Evolutionary conservation across 2,329 filamentous ascomycete species (phyloP), one percentile per base, ranked within the genome.

Genomic region (Phyllosticta citrichinensis): DNA sequence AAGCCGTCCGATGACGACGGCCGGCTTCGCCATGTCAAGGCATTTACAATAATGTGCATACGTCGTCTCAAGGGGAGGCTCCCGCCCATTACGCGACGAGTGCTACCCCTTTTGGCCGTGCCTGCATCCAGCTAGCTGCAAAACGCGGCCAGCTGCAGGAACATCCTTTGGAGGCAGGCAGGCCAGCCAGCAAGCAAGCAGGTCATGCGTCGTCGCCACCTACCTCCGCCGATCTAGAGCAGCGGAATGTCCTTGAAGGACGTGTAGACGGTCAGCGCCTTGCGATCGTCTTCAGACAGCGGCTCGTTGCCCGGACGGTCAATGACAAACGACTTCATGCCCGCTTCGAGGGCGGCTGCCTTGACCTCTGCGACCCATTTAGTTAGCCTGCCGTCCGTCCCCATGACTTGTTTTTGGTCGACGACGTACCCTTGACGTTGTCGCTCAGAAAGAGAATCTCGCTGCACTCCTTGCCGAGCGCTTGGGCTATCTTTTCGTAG

Each of bases 391-490:
- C 56, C 6, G 52, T 56, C 62, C 64, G 57, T 61, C 58, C 52
- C 52, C 54, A 56, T 53, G 14, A 52, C 22, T 30, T 30, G 27
- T 30, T 30, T 3, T n/a, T 51, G 51, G 33, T 40, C 24, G 30
- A 33, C 56, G 67, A 68, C 65, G 52, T 71, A 78, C 76, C 80
- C 69, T 81, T 83, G 54, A 89, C 80, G 69, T 91, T 91, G 75
- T 94, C 89, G 68, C 88, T 93, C 63, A 93, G 76, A 71, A 94
- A 94, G n/a, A 91, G 77, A 77, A 88, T 88, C 61, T 81, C 77
- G 11, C 71, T 73, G 19, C 79, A 71, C 56, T 76, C 66, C 61
- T 79, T 75, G 35, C 78, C 75, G 17, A 82, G 64, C 63, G 77
- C 75, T 55, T 73, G 71, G 55, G 82, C 78, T 66, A 92, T 91